Evolutionary conservation across 805 yeast species (phyloP), one percentile per base, ranked within the genome.

Genomic region (Kodamaea leandrae): DNA sequence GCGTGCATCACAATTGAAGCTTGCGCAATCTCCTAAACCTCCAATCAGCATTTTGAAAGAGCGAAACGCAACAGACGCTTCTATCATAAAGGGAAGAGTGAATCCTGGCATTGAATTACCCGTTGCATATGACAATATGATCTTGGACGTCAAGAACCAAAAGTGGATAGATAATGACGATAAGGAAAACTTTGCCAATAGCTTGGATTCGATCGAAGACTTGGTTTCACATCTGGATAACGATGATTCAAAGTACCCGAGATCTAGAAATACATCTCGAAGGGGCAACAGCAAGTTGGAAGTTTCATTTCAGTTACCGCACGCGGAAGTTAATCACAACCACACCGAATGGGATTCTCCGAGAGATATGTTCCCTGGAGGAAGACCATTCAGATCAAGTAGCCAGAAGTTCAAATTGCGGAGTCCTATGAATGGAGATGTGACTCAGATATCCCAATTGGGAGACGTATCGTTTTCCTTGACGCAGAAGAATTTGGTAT

Each of bases 381-480:
- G 53, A 48, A 33, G 65, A 70, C 36, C 33, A 21, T 21, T 7
- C 25, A 7, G 25, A 21, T 21, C 25, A 21, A 10, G 10, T 21
- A 21, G 13, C 7, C 46, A 46, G 24, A 39, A 37, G 15, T 20
- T 37, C 18, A 39, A 51, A 23, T 47, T 45, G 6, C 41, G 44
- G 24, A 39, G 47, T 24, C 47, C 51, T 4, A 26, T 44, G 19
- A 41, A 49, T 25, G 54, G 48, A 29, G 65, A 71, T 38, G 70
- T 72, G 2, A 74, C 80, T 0, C 61, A 62, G 15, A 50, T 66
- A 2, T 70, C 77, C 2, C 70, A 69, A 20, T 39, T 74, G 4
- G 59, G 61, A 9, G 73, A 74, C 34, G 39, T 73, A 3, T 71
- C 81, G 3, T 77, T 77, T 48, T 63, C 78, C 2, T 73, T 74